phyloP scores from a whole-genome alignment of 2,329 filamentous ascomycete species.

The Ceratocystis destructans region DNA sequence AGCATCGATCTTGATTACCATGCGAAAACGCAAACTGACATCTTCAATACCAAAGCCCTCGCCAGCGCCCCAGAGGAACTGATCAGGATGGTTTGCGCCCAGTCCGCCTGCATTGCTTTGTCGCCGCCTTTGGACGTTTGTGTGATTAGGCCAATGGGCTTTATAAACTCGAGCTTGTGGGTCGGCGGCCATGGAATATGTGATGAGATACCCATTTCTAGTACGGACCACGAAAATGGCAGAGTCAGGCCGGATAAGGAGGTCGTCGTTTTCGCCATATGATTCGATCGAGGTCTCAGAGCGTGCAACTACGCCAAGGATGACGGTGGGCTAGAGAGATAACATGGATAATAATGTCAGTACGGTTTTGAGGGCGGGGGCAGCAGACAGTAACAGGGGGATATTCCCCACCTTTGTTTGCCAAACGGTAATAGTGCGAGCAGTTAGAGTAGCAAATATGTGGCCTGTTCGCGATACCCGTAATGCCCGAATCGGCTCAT shows the following conservation, averaged over 20 bases:
- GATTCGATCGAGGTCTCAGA: slow-evolving; percentile 65
- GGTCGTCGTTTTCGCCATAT: slow-evolving; percentile 73
- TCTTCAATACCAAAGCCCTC: slow-evolving; percentile 74
- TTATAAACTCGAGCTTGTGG: slow-evolving; percentile 72
- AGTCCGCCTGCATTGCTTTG: slow-evolving; percentile 48
- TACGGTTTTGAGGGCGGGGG: slow-evolving; percentile 19
- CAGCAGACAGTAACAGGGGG: background rate
- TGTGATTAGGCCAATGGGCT: slow-evolving; percentile 59
- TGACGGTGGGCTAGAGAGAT: slow-evolving; percentile 58
- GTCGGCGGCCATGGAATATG: slow-evolving; percentile 81
- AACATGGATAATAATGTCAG: slow-evolving; percentile 18
- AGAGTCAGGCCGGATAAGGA: slow-evolving; percentile 80
- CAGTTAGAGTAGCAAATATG: slow-evolving; percentile 74
- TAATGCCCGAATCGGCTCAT: slow-evolving; percentile 58
- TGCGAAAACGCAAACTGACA: slow-evolving; percentile 80
- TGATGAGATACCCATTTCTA: slow-evolving; percentile 73
- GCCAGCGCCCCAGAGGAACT: slow-evolving; percentile 59
- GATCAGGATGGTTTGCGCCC: slow-evolving; percentile 41
- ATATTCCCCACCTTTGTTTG: slow-evolving; percentile 63
- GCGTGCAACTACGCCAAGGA: slow-evolving; percentile 72
- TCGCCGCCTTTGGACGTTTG: slow-evolving; percentile 46
- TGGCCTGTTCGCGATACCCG: slow-evolving; percentile 67
- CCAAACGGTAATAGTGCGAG: slow-evolving; percentile 82
- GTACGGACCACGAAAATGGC: slow-evolving; percentile 88
- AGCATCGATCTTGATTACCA: slow-evolving; percentile 96